Conservation (phyloP, 495 filamentous ascomycete species). For the Aspergillus hancockii region DNA sequence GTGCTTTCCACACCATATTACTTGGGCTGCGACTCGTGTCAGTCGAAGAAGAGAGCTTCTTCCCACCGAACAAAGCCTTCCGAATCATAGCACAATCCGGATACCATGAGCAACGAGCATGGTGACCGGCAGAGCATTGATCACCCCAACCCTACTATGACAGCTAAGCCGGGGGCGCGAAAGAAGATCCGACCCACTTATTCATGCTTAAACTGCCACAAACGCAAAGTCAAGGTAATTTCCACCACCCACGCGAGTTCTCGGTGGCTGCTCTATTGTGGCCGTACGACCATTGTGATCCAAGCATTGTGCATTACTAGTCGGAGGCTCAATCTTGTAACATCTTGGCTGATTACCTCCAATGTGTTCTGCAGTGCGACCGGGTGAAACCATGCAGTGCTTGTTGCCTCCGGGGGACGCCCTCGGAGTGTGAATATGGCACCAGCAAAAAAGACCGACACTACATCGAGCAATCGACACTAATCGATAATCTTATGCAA, state of each 20-base stretch:
- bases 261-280: neutral
- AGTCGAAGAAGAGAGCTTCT: neutral
- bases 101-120: slow-evolving; percentile 6
- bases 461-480: slow-evolving; percentile 28
- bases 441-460: slow-evolving; percentile 30
- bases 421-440: slow-evolving; percentile 33
- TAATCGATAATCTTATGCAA: slow-evolving; percentile 27
- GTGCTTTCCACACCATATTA: slow-evolving; percentile 1
- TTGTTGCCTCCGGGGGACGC: slow-evolving; percentile 30
- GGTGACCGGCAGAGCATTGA: slow-evolving; percentile 9
- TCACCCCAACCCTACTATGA: slow-evolving; percentile 1
- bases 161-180: slow-evolving; percentile 16
- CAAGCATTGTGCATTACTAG: neutral
- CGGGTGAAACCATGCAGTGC: slow-evolving; percentile 32
- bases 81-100: neutral
- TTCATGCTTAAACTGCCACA: slow-evolving; percentile 33
- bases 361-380: slow-evolving; percentile 21
- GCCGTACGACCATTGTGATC: neutral
- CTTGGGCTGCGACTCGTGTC: neutral
- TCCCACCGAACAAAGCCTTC: slow-evolving; percentile 1
- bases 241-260: neutral
- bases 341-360: slow-evolving; percentile 2
- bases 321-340: neutral
- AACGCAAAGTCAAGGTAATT: slow-evolving; percentile 33
- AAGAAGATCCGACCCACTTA: slow-evolving; percentile 33